Base-by-base conservation (phyloP, 495 filamentous ascomycete species). In the Tuber indicum region DNA sequence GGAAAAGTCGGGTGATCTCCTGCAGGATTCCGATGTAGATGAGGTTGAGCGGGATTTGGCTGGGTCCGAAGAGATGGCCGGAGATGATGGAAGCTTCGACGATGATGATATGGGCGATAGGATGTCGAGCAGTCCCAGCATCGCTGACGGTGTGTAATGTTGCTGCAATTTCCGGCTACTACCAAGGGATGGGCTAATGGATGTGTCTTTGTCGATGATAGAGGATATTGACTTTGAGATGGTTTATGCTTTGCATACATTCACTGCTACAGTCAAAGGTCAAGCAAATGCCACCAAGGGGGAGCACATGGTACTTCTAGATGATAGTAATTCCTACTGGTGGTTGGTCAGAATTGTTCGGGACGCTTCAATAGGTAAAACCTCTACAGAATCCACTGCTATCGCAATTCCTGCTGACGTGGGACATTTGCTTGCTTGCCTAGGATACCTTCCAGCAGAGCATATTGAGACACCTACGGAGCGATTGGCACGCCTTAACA, bases 211-310 rank as follows among this genome's bases (percentile, higher is more conserved):
- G 66, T 70, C 23, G 66, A 87, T 89, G 83, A 79, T 84, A 93
- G 96, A 99, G 89, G 96, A 98, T 84, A 99, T 99, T 85, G 94
- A 99, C 88, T 98, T 99, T 85, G 95, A 98, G 81, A 97, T 98
- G 85, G 96, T 99, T 75, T 99, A 99, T 85, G 96, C 96, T 72
- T 87, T 99, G 76, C 96, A 98, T 85, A 98, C 94, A 42, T 99
- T 99, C 83, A 92, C 96, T 74, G 96, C 96, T 47, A 98, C 95
- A 1, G 96, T 98, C 73, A 96, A 99, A 85, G 96, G 96, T 10
- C 96, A 99, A 85, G 96, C 96, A 75, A 98, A 98, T 87, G 96
- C 96, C 71, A 93, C 93, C 16, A 99, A 99, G 86, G 96, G 96
- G 46, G 96, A 99, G 82, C 98, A 94, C 23, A 99, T 99, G 96